Evolutionary conservation across 2,329 filamentous ascomycete species (phyloP).

Genomic region (Pseudohalonectria lignicola): DNA sequence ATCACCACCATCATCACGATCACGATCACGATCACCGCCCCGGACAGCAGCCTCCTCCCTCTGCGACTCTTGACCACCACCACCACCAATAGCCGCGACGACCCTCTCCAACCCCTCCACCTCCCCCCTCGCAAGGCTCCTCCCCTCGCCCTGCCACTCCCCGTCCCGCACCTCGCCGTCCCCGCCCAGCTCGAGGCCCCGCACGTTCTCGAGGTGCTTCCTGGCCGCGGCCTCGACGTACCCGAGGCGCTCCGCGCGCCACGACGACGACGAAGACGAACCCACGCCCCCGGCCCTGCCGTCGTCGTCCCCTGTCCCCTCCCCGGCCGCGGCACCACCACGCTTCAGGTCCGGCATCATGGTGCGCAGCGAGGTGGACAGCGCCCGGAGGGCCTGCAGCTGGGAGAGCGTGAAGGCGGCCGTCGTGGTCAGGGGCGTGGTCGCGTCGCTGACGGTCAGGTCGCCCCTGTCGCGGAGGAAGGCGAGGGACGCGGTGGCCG

Average conservation of each 20-base stretch:
- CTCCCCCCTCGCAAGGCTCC: slow-evolving; percentile 36
- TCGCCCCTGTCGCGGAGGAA: slow-evolving; percentile 45
- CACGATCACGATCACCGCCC: slow-evolving; percentile 10
- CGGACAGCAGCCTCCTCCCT: slow-evolving; percentile 34
- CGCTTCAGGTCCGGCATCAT: slow-evolving; percentile 51
- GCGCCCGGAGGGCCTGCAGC: slow-evolving; percentile 62
- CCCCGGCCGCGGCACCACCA: slow-evolving; percentile 14
- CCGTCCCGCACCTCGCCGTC: slow-evolving; percentile 54
- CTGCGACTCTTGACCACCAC: slow-evolving; percentile 40
- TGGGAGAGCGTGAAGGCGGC: slow-evolving; percentile 74
- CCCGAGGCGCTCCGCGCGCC: slow-evolving; percentile 59
- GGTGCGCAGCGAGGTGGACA: slow-evolving; percentile 49
- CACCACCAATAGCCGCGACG: slow-evolving; percentile 29
- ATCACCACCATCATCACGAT: not conserved
- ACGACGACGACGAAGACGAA: slow-evolving; percentile 29
- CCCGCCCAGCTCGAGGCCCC: slow-evolving; percentile 54
- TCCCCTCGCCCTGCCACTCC: slow-evolving; percentile 48
- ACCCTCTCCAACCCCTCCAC: slow-evolving; percentile 46
- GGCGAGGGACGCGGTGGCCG: slow-evolving; percentile 28
- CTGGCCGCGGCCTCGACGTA: slow-evolving; percentile 77
- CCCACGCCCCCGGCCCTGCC: slow-evolving; percentile 15
- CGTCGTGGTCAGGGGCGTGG: slow-evolving; percentile 55
- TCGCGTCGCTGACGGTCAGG: slow-evolving; percentile 37
- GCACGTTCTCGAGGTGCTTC: slow-evolving; percentile 61
- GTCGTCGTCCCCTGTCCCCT: slow-evolving; percentile 20